Conservation (phyloP, 108 stramenopile species). For the Epipyxis sp. region DNA sequence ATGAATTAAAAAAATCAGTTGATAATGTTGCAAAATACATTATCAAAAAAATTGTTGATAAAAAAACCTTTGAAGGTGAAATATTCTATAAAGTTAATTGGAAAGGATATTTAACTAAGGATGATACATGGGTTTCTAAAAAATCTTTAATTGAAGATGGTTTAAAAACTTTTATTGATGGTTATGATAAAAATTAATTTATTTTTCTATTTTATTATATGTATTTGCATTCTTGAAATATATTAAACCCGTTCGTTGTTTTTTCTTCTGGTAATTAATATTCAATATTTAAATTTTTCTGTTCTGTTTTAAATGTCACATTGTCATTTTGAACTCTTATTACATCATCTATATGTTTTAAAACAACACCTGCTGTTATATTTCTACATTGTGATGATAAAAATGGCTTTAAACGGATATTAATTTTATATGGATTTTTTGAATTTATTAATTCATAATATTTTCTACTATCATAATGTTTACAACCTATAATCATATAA, state of each 20-base stretch:
- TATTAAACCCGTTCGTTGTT: conserved; percentile 18
- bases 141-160: too few species aligned
- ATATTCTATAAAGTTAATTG: background rate
- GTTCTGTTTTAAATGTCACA: background rate
- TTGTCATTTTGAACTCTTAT: conserved; percentile 24
- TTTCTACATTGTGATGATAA: background rate
- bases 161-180: background rate
- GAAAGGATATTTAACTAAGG: conserved; percentile 18
- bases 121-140: background rate
- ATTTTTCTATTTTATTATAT: background rate
- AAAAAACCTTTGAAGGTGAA: background rate
- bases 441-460: conserved; percentile 1
- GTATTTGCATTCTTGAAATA: background rate
- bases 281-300: too few species aligned
- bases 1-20: conserved; percentile 1
- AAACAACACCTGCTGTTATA: background rate
- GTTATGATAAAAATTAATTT: background rate
- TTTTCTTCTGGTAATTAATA: conserved; percentile 5
- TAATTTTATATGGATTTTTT: background rate
- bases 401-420: background rate
- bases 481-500: background rate
- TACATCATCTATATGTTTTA: background rate
- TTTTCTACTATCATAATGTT: background rate
- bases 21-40: background rate
- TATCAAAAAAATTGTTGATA: conserved; percentile 19